Percentiles rank a stretch among this genome's conserved stretches.
Conservation (phyloP, 2,329 filamentous ascomycete genomes). For the Xylariaceae sp. region DNA sequence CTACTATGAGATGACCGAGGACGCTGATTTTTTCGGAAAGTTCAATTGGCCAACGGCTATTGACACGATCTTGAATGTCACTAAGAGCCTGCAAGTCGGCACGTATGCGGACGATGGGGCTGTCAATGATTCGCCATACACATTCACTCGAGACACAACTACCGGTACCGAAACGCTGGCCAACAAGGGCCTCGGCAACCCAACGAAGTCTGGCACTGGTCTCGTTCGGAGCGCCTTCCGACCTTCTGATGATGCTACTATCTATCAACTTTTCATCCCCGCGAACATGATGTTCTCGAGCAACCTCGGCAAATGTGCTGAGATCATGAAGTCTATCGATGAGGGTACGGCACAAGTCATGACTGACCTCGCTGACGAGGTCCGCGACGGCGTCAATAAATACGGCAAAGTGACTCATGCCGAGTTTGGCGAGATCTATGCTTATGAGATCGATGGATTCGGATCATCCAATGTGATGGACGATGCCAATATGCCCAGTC, state of each 20-base stretch:
- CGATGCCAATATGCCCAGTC: conserved; percentile 57
- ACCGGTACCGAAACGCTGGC: conserved; percentile 68
- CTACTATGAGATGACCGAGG: conserved; percentile 65
- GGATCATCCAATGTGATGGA: conserved; percentile 57
- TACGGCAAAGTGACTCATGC: conserved; percentile 62
- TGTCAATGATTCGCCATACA: conserved; percentile 57
- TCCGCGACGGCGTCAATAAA: conserved; percentile 61
- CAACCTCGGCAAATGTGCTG: conserved; percentile 44
- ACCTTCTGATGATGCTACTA: conserved; percentile 75
- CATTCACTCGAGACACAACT: conserved; percentile 64
- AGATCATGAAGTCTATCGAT: conserved; percentile 29
- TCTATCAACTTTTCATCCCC: conserved; percentile 73
- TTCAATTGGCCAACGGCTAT: conserved; percentile 66
- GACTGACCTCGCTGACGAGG: conserved; percentile 51
- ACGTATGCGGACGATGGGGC: conserved; percentile 60
- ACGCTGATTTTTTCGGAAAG: conserved; percentile 63
- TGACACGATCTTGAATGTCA: conserved; percentile 51
- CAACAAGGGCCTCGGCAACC: conserved; percentile 66
- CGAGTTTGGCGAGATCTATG: conserved; percentile 60
- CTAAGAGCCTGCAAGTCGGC: conserved; percentile 51
- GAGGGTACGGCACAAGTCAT: conserved; percentile 41
- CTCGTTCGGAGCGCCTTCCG: conserved; percentile 74
- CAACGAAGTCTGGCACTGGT: conserved; percentile 63
- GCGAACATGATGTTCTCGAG: conserved; percentile 68
- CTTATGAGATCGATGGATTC: conserved; percentile 65